A percentile compares a stretch with the other conserved stretches of the same genome.
Evolutionary conservation across 148 eudicot genomes (phyloP).

Genomic region (Chenopodium album): DNA sequence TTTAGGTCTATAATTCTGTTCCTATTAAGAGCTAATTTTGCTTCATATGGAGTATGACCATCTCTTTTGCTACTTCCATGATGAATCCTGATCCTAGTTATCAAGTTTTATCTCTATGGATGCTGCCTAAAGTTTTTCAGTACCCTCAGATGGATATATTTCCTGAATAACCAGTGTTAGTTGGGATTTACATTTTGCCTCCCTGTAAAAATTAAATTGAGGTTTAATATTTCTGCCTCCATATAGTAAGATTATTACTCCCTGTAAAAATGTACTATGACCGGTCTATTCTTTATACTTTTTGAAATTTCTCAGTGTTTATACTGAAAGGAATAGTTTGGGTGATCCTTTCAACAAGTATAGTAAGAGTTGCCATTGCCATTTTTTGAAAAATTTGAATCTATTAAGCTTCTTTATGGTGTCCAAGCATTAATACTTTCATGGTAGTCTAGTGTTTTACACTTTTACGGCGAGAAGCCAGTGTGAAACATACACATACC

Average conservation of each 20-base stretch:
- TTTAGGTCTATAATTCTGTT: neutral
- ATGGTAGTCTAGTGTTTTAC: neutral
- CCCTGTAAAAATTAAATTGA: neutral
- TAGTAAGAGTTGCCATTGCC: neutral
- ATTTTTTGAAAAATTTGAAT: neutral
- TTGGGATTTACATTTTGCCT: neutral
- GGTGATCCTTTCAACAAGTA: neutral
- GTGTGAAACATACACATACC: neutral
- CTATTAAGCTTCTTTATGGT: neutral
- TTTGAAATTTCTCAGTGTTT: neutral
- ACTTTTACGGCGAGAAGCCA: neutral
- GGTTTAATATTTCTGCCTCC: neutral
- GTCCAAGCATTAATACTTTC: neutral
- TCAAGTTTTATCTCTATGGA: neutral
- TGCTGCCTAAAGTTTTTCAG: neutral
- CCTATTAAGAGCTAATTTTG: neutral
- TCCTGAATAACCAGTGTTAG: neutral
- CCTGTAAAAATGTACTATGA: neutral
- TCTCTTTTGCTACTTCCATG: neutral
- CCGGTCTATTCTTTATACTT: neutral
- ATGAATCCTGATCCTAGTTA: neutral
- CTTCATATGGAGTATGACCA: neutral
- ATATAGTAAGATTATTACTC: no score
- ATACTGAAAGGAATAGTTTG: neutral
- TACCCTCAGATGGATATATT: neutral